phyloP scores from a whole-genome alignment of 225 moss, liverwort and hornwort genomes.

The Pseudoscleropodium purum region DNA sequence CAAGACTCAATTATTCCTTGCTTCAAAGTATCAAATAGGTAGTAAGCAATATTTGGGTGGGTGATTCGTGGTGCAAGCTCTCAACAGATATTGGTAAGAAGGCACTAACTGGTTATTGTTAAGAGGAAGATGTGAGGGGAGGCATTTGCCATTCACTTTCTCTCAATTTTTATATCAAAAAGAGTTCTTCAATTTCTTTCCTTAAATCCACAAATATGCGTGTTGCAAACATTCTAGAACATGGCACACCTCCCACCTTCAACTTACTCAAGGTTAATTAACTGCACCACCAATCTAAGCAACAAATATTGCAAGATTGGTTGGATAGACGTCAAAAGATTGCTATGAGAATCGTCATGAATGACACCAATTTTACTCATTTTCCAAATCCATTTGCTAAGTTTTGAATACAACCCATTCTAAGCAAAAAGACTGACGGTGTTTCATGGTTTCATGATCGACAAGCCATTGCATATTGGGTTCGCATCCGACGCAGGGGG shows the following conservation, averaged over 20 bases:
- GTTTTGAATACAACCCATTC: neutral
- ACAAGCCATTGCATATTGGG: conserved; percentile 75
- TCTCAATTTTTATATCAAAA: neutral
- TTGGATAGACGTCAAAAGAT: neutral
- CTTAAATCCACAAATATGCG: neutral
- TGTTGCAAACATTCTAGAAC: neutral
- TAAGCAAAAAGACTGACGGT: neutral
- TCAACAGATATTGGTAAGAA: neutral
- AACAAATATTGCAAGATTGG: neutral
- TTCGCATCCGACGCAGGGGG: conserved; percentile 67
- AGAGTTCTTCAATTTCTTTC: neutral
- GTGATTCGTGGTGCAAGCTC: neutral
- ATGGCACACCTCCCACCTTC: neutral
- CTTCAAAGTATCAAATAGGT: neutral
- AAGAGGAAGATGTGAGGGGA: neutral
- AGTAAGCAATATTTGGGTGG: neutral
- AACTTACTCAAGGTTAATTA: neutral
- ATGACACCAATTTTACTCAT: neutral
- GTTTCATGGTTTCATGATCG: neutral
- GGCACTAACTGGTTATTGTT: neutral
- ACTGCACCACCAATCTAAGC: neutral
- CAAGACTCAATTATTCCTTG: neutral
- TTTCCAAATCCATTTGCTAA: neutral
- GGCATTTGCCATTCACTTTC: neutral
- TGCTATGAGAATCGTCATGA: neutral